These are phyloP conservation scores for Triangularia setosa DNA, from an alignment of 2,329 filamentous ascomycete species.

Conservation along the genomic window DNA sequence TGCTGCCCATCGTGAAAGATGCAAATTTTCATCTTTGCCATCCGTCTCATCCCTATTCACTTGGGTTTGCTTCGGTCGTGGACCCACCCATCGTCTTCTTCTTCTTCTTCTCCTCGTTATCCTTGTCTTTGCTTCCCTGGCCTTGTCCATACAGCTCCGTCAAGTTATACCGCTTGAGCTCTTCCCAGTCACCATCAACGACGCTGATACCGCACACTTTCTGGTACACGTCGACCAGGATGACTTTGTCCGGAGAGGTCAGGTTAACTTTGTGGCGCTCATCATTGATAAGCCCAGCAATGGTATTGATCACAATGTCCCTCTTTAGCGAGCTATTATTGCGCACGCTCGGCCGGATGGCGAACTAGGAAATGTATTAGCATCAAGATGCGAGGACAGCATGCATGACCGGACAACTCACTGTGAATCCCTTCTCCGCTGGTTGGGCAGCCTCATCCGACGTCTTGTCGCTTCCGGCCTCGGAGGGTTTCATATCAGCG, in stretches of 20 bases:
- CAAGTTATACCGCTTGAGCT: conserved; percentile 72
- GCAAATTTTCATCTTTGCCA: neutral
- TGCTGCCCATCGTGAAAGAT: conserved; percentile 3
- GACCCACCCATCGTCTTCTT: too few species aligned
- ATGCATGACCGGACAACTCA: conserved; percentile 32
- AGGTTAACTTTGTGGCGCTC: conserved; percentile 70
- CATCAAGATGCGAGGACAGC: conserved; percentile 3
- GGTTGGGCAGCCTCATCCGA: conserved; percentile 7
- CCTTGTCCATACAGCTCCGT: conserved; percentile 62
- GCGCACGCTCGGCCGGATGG: conserved; percentile 75
- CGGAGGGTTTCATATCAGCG: conserved; percentile 13
- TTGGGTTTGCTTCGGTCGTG: too few species aligned
- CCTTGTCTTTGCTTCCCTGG: conserved; percentile 12
- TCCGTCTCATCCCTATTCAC: neutral
- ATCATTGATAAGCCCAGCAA: conserved; percentile 62
- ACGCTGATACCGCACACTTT: conserved; percentile 76
- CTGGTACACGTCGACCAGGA: conserved; percentile 73
- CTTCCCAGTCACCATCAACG: conserved; percentile 69
- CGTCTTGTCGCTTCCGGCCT: conserved; percentile 1
- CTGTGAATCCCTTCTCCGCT: conserved; percentile 30
- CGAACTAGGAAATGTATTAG: conserved; percentile 54
- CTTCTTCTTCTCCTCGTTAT: neutral
- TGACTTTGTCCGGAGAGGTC: conserved; percentile 71
- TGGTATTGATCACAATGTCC: conserved; percentile 64
- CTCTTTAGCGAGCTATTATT: conserved; percentile 68